Percentiles rank a stretch among this genome's conserved stretches.
Evolutionary conservation across 108 stramenopile species (phyloP).

Genomic region (Cyclotella sp.): DNA sequence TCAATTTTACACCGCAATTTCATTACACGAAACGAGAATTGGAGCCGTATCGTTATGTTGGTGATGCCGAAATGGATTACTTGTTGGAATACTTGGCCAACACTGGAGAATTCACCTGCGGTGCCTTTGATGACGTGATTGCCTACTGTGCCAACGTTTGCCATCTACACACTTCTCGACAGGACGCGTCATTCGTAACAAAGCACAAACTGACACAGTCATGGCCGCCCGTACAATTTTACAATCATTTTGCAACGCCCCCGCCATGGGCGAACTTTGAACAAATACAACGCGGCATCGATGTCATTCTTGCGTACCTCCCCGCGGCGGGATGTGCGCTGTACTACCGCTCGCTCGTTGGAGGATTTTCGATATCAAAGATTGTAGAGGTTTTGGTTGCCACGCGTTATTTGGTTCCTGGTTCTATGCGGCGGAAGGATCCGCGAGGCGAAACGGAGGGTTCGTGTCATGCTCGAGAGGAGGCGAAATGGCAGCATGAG

Average conservation of each 20-base stretch:
- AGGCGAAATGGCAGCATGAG: background rate
- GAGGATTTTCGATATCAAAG: constrained; percentile 82
- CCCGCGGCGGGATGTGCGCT: constrained; percentile 64
- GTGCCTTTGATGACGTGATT: constrained; percentile 66
- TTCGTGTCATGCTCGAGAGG: no score
- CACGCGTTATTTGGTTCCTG: constrained; percentile 76
- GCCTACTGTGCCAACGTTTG: constrained; percentile 13
- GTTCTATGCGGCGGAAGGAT: constrained; percentile 18
- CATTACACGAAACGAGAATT: constrained; percentile 60
- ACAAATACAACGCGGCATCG: constrained; percentile 76
- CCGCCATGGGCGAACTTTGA: constrained; percentile 80
- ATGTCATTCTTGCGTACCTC: constrained; percentile 74
- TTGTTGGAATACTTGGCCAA: constrained; percentile 51
- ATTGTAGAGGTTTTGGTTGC: constrained; percentile 72
- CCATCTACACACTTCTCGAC: background rate
- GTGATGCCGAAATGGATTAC: constrained; percentile 71
- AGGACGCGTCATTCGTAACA: background rate
- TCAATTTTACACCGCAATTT: constrained; percentile 32
- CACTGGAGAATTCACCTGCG: constrained; percentile 50
- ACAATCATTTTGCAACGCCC: constrained; percentile 38
- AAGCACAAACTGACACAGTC: background rate
- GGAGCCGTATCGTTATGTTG: constrained; percentile 69
- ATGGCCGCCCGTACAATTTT: constrained; percentile 22
- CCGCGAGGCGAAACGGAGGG: no score
- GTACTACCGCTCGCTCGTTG: constrained; percentile 73